phyloP scores from a whole-genome alignment of 768 basidiomycete genomes.

The Hericium rajendrae region DNA sequence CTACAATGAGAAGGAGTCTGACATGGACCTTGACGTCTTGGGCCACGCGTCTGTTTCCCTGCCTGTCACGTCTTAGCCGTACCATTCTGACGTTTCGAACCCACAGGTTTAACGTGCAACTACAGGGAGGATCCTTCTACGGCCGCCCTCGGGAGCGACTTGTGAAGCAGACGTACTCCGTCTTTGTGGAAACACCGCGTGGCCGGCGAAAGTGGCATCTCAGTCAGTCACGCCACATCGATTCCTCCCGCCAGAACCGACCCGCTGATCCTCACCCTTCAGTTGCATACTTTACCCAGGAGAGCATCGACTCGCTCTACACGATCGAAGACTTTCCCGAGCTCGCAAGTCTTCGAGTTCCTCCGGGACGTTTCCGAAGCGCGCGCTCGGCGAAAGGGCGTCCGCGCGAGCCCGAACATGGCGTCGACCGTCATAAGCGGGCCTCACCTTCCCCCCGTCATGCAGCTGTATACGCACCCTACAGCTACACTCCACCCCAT shows the following conservation, averaged over 20 bases:
- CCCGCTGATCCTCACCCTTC: constrained; percentile 1
- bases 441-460: constrained; percentile 5
- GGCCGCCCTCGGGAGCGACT: constrained; percentile 36
- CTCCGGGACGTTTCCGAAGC: constrained; percentile 24
- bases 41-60: constrained; percentile 10
- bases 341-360: constrained; percentile 21
- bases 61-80: background rate
- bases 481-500: background rate
- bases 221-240: constrained; percentile 34
- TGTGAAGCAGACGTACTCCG: constrained; percentile 76
- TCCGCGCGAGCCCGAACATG: constrained; percentile 6
- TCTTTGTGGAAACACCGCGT: constrained; percentile 51
- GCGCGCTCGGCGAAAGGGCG: constrained; percentile 23
- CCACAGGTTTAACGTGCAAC: constrained; percentile 16
- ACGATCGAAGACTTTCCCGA: constrained; percentile 26
- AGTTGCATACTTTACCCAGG: constrained; percentile 31
- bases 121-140: constrained; percentile 18
- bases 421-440: constrained; percentile 2
- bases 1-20: constrained; percentile 58
- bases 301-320: constrained; percentile 20
- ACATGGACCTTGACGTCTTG: constrained; percentile 18
- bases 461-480: constrained; percentile 8
- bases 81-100: background rate
- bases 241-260: background rate
- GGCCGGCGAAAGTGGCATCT: constrained; percentile 79